A percentile compares a stretch with the other conserved stretches of the same genome.
These are phyloP conservation scores for Tulasnella calospora DNA, from an alignment of 768 basidiomycete species.

Conservation along the genomic window DNA sequence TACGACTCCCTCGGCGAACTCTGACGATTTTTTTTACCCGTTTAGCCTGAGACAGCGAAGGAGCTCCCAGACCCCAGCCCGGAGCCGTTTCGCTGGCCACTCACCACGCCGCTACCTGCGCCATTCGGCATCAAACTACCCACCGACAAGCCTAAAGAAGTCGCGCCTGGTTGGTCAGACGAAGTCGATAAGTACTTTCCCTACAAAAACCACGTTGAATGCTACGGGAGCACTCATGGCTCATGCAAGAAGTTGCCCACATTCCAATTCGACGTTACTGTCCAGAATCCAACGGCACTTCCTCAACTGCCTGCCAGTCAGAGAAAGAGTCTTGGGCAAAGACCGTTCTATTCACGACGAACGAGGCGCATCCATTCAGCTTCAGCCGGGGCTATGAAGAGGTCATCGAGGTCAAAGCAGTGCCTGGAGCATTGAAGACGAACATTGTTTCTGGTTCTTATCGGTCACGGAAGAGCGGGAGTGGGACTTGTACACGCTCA, in stretches of 20 bases:
- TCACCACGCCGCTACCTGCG: background rate
- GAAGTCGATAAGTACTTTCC: background rate
- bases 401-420: background rate
- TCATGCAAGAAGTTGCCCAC: background rate
- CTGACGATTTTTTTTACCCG: background rate
- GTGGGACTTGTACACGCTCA: background rate
- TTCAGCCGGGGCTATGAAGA: background rate
- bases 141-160: background rate
- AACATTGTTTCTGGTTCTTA: background rate
- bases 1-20: background rate
- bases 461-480: background rate
- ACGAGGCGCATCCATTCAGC: background rate
- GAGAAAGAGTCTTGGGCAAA: background rate
- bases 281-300: background rate
- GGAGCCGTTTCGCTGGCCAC: background rate
- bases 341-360: background rate
- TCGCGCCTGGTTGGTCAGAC: background rate
- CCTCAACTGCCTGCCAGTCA: background rate
- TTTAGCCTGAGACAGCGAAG: background rate
- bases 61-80: background rate
- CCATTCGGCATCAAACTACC: background rate
- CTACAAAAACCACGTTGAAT: background rate
- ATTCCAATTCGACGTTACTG: background rate
- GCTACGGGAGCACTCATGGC: background rate
- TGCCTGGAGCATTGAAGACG: background rate